Evolutionary conservation across 1,139 yeast genomes (phyloP), one percentile per base, ranked within the genome.

Genomic region (Yamadazyma sp.): DNA sequence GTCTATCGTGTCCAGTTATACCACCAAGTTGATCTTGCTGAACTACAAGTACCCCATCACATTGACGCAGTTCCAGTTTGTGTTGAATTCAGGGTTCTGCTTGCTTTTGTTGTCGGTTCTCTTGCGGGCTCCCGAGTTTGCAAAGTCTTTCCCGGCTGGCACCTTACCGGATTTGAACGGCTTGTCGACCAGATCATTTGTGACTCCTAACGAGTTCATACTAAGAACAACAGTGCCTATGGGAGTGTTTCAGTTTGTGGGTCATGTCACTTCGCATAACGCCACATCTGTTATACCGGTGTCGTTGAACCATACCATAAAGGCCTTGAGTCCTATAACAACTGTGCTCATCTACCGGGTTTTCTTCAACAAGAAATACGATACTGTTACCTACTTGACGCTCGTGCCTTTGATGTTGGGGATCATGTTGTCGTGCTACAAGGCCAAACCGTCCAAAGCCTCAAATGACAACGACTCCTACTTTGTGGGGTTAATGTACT

Each of bases 161-260:
- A 75, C 80, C 4, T 60, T 82, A 38, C 89, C 89, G 2, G 46
- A 51, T 7, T 21, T 42, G 2, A 14, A 34, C 5, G 40, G 48
- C 13, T 40, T 56, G 17, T 51, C 53, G 25, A 25, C 51, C 15
- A 29, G 61, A 53, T 45, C 63, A 49, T 66, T 79, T 56, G 43
- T 78, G 29, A 73, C 67, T 10, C 86, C 94, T 8, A 70, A 80
- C 3, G 44, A 52, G 31, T 71, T 76, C 37, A 70, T 86, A 29
- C 56, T 88, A 15, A 57, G 68, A 39, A 80, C 92, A 24, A 86
- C 95, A 0, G 75, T 87, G 21, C 97, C 97, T 16, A 86, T 90
- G 96, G 97, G 97, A 3, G 67, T 82, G 42, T 90, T 90, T 62
- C 97, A 90, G 64, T 85, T 90, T 46, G 68, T 82, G 22, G 97